Conservation (phyloP, 768 basidiomycete species). For the Lactarius sanguifluus region DNA sequence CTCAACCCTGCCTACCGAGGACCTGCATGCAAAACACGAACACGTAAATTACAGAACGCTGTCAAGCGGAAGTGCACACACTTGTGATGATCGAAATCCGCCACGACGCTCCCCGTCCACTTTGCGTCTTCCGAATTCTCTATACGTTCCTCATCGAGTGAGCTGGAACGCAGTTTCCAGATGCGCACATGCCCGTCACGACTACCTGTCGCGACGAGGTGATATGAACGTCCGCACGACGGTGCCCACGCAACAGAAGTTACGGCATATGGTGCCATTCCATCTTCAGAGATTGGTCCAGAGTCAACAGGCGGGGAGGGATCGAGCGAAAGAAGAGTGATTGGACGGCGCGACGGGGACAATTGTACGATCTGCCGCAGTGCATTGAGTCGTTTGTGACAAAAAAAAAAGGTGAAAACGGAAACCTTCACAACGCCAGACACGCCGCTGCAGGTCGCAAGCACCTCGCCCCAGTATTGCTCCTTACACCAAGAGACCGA, state of each 20-base stretch:
- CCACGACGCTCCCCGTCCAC: slow-evolving; percentile 78
- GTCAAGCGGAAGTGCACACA: slow-evolving; percentile 36
- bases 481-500: slow-evolving; percentile 96
- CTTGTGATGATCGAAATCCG: slow-evolving; percentile 88
- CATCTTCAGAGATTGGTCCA: slow-evolving; percentile 35
- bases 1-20: slow-evolving; percentile 80
- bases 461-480: slow-evolving; percentile 88
- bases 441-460: slow-evolving; percentile 75
- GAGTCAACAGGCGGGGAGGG: slow-evolving; percentile 42
- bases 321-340: slow-evolving; percentile 60
- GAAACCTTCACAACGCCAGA: slow-evolving; percentile 74
- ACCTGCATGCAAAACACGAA: slow-evolving; percentile 40
- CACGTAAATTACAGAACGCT: slow-evolving; percentile 4
- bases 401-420: slow-evolving; percentile 5
- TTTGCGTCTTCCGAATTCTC: slow-evolving; percentile 46
- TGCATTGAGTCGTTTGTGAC: slow-evolving; percentile 10
- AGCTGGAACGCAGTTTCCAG: slow-evolving; percentile 74
- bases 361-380: slow-evolving; percentile 69
- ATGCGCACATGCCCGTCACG: slow-evolving; percentile 88
- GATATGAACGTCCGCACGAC: slow-evolving; percentile 89
- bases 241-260: slow-evolving; percentile 93
- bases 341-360: slow-evolving; percentile 64
- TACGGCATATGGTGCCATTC: slow-evolving; percentile 57
- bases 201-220: slow-evolving; percentile 88
- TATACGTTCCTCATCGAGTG: slow-evolving; percentile 40